phyloP scores from a whole-genome alignment of 2,329 filamentous ascomycete species.

The Aspergillus carbonarius region DNA sequence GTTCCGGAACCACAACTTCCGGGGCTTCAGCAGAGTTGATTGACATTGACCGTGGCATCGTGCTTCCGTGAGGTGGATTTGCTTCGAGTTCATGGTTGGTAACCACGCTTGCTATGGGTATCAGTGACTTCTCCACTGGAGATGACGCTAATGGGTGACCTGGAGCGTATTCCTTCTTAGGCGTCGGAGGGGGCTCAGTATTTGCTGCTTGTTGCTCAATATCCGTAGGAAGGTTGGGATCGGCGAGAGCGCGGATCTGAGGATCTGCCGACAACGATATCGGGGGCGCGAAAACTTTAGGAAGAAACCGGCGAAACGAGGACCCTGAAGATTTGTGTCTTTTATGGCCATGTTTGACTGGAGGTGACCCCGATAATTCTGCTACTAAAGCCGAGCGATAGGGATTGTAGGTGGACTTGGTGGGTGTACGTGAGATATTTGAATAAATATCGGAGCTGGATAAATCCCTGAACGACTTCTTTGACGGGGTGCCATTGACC shows the following conservation, averaged over 20 bases:
- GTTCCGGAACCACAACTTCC: constrained; percentile 31
- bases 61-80: not conserved
- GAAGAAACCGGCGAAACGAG: constrained; percentile 34
- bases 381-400: constrained; percentile 14
- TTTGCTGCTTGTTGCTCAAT: constrained; percentile 28
- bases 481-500: constrained; percentile 19
- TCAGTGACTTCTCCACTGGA: not conserved
- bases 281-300: constrained; percentile 30
- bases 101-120: not conserved
- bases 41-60: constrained; percentile 27
- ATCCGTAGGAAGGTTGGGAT: constrained; percentile 27
- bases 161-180: constrained; percentile 6
- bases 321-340: constrained; percentile 37
- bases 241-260: constrained; percentile 36
- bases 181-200: constrained; percentile 3
- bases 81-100: not conserved
- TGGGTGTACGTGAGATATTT: constrained; percentile 34
- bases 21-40: constrained; percentile 38
- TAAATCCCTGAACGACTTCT: constrained; percentile 20
- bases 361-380: constrained; percentile 21
- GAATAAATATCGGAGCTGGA: constrained; percentile 21
- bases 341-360: constrained; percentile 22
- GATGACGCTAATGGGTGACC: constrained; percentile 1
- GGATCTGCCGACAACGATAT: constrained; percentile 37
- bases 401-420: constrained; percentile 25